Evolutionary conservation across 495 filamentous ascomycete genomes (phyloP).

Genomic region (Immersiella caudata): DNA sequence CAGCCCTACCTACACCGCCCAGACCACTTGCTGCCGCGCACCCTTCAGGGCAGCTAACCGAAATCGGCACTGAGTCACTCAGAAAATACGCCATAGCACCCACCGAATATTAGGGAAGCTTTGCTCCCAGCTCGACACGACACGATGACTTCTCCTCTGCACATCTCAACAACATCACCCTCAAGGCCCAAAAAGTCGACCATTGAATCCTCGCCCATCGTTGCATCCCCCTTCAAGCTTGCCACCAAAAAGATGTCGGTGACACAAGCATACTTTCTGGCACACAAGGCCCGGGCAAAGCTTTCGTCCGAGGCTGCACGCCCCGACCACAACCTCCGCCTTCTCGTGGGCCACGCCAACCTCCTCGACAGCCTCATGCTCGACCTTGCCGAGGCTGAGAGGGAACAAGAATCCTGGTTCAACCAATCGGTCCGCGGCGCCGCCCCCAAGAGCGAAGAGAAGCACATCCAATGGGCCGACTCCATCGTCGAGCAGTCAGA

Average conservation of each 20-base stretch:
- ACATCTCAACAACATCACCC: conserved; percentile 31
- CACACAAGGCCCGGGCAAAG: conserved; percentile 94
- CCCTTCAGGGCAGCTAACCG: conserved; percentile 24
- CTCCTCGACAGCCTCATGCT: conserved; percentile 95
- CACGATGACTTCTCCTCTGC: conserved; percentile 38
- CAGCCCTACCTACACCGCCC: conserved; percentile 4
- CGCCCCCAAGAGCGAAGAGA: conserved; percentile 56
- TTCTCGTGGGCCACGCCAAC: conserved; percentile 96
- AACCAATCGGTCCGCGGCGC: conserved; percentile 88
- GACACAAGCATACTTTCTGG: conserved; percentile 96
- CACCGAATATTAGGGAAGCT: conserved; percentile 30
- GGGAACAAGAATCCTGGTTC: conserved; percentile 97
- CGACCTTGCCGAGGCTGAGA: conserved; percentile 90
- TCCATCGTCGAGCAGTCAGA: conserved; percentile 72
- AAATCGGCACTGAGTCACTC: conserved; percentile 39
- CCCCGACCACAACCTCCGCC: conserved; percentile 89
- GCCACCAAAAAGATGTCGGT: conserved; percentile 79
- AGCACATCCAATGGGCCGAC: conserved; percentile 88
- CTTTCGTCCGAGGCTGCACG: conserved; percentile 87
- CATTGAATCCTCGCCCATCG: conserved; percentile 24
- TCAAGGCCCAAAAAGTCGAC: conserved; percentile 22
- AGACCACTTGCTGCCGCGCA: conserved; percentile 37
- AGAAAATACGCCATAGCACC: conserved; percentile 30
- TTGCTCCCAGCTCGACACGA: conserved; percentile 21
- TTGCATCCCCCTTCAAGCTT: conserved; percentile 37